phyloP scores from a whole-genome alignment of 371 early-diverging fungal genomes.

The Rhizopus arrhizus region DNA sequence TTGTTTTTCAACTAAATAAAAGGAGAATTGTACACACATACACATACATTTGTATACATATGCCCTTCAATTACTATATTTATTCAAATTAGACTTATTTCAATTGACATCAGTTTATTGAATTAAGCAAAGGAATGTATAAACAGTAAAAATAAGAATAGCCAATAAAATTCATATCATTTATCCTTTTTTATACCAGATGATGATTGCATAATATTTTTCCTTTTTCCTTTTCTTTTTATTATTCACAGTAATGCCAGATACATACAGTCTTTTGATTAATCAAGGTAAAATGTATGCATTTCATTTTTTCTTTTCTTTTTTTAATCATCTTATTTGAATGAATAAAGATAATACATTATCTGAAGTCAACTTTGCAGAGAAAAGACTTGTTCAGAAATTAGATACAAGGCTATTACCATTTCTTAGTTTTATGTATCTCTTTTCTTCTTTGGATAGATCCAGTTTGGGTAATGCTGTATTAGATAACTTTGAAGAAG shows the following conservation, averaged over 20 bases:
- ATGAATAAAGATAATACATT: background rate
- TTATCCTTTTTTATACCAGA: too few species aligned
- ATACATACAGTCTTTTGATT: background rate
- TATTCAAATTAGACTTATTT: too few species aligned
- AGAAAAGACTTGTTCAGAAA: slow-evolving; percentile 43
- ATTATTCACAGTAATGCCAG: background rate
- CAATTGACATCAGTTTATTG: too few species aligned
- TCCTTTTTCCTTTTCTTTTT: background rate
- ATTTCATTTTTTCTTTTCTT: background rate
- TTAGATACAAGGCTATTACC: slow-evolving; percentile 51
- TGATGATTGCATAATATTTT: background rate
- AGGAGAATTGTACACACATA: background rate
- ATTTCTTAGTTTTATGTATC: slow-evolving; percentile 53
- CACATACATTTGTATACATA: background rate
- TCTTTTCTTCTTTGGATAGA: slow-evolving; percentile 55
- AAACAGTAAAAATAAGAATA: too few species aligned
- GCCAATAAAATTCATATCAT: too few species aligned
- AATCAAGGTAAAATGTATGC: background rate
- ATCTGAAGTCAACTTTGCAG: slow-evolving; percentile 6
- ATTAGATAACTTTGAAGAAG: slow-evolving; percentile 52
- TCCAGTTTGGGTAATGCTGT: slow-evolving; percentile 57
- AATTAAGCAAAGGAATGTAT: too few species aligned
- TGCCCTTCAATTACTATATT: background rate
- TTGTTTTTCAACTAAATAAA: background rate
- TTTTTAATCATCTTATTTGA: background rate